Evolutionary conservation across 2,329 filamentous ascomycete species (phyloP).

Genomic region (Aspergillus quadricinctus): DNA sequence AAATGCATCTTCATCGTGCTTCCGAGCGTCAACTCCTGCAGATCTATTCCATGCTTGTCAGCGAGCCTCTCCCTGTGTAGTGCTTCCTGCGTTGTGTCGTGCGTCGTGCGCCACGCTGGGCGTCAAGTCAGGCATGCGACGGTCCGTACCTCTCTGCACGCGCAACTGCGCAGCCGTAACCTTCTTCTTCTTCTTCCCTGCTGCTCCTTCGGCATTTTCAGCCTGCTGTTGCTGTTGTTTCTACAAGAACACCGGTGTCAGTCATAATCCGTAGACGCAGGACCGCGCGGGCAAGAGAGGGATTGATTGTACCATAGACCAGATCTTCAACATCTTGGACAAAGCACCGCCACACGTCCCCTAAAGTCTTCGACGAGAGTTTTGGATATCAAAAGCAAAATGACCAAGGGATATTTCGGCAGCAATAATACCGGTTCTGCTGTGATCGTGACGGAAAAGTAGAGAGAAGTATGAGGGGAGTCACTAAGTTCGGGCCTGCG

Average conservation of each 20-base stretch:
- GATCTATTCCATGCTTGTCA: constrained; percentile 28
- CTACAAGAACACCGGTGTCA: constrained; percentile 13
- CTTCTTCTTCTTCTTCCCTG: constrained; percentile 90
- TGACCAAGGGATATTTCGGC: neutral
- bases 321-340: constrained; percentile 91
- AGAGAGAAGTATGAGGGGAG: neutral
- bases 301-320: constrained; percentile 75
- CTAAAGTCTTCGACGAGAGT: neutral
- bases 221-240: constrained; percentile 91
- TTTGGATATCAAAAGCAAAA: neutral
- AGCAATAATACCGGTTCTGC: neutral
- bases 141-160: constrained; percentile 78
- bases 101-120: neutral
- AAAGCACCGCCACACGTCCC: constrained; percentile 16
- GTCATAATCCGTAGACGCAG: neutral
- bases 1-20: constrained; percentile 57
- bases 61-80: no score
- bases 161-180: constrained; percentile 93
- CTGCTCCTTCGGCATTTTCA: constrained; percentile 80
- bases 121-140: neutral
- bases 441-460: neutral
- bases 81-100: neutral
- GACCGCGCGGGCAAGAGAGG: neutral
- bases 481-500: neutral
- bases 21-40: constrained; percentile 49